Base-by-base conservation (phyloP, 1,139 yeast species). In the Suhomyces panamericanus region DNA sequence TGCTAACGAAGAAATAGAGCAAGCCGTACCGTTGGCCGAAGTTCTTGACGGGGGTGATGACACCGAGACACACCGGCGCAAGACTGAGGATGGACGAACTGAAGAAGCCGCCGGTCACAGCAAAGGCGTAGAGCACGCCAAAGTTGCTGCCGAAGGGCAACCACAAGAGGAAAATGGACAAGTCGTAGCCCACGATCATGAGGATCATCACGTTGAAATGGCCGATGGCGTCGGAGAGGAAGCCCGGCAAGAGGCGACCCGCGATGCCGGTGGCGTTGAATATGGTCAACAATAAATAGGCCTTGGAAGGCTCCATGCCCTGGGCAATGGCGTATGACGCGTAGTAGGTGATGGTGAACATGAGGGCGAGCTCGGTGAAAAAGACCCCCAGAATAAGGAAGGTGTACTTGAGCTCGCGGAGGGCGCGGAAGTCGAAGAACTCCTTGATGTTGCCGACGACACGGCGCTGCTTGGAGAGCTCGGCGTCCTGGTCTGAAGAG, bases 301-400 rank as follows among this genome's bases (percentile, higher is more conserved):
- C 64, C 15, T 63, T 55, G 11, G 73, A 61, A 49, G 71, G 75
- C 6, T 57, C 49, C 46, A 64, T 55, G 0, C 78, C 78, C 38
- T 69, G 69, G 6, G 72, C 67, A 29, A 72, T 64, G 3, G 77
- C 75, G 50, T 70, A 73, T 6, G 77, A 65, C 6, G 77, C 73
- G 53, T 65, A 69, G 52, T 71, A 73, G 0, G 78, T 73, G 43
- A 75, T 58, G 2, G 78, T 67, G 35, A 78, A 65, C 35, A 83
- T 69, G 35, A 84, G 60, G 2, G 85, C 70, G 41, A 81, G 69
- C 56, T 85, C 91, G 14, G 79, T 69, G 42, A 78, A 66, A 14
- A 81, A 69, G 2, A 66, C 64, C 0, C 72, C 75, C 3, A 50
- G 54, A 1, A 66, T 62, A 16, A 67, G 55, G 30, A 60, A 62